phyloP scores from a whole-genome alignment of 2,329 filamentous ascomycete species.

The Neonectria coccinea region DNA sequence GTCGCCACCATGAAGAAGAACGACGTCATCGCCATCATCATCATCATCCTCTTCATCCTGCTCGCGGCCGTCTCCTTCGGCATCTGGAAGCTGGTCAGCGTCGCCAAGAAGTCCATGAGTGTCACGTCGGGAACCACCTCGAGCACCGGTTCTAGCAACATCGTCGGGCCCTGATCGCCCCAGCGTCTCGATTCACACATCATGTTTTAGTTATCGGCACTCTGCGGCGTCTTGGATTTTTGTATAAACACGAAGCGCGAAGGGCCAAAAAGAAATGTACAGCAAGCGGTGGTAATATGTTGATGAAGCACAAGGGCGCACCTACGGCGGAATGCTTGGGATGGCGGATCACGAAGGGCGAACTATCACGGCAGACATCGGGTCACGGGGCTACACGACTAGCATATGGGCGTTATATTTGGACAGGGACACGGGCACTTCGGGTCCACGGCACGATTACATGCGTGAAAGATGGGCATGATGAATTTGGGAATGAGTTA shows the following conservation, averaged over 20 bases:
- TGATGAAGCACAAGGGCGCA: background rate
- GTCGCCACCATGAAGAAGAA: constrained; percentile 69
- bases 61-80: constrained; percentile 71
- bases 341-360: background rate
- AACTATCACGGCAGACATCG: background rate
- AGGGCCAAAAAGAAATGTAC: constrained; percentile 9
- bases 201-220: background rate
- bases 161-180: constrained; percentile 37
- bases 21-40: constrained; percentile 76
- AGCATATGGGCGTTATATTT: constrained; percentile 7
- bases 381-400: background rate
- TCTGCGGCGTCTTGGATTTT: background rate
- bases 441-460: constrained; percentile 15
- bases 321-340: background rate
- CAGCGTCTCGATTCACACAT: constrained; percentile 9
- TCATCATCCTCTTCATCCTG: constrained; percentile 74
- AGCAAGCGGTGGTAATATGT: constrained; percentile 19
- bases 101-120: constrained; percentile 59
- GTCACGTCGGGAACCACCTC: constrained; percentile 50
- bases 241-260: constrained; percentile 6
- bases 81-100: constrained; percentile 71
- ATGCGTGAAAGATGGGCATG: constrained; percentile 13
- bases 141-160: constrained; percentile 44
- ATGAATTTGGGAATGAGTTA: constrained; percentile 10
- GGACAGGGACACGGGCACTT: constrained; percentile 8